Conservation (phyloP, 192 early-diverging fungal genomes). For the Backusella tarrabulga region DNA sequence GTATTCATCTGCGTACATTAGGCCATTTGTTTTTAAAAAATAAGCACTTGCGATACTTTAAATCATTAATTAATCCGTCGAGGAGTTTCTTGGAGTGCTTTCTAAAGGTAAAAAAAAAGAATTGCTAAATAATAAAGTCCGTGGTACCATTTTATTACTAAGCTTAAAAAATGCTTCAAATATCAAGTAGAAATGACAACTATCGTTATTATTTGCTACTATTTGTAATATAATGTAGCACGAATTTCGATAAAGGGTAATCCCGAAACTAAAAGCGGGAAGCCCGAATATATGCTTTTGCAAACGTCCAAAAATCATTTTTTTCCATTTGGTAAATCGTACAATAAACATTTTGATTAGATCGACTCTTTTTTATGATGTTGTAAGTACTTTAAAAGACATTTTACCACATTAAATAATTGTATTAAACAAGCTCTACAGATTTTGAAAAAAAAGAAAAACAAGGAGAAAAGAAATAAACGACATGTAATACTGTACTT, state of each 20-base stretch:
- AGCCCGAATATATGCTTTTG: not conserved
- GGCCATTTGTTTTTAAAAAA: not conserved
- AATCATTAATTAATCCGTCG: not conserved
- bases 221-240: not conserved
- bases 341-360: not conserved
- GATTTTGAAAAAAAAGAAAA: no score
- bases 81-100: not conserved
- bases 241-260: not conserved
- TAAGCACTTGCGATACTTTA: not conserved
- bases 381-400: no score
- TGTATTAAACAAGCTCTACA: no score
- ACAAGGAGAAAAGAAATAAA: no score
- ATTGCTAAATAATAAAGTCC: not conserved
- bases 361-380: no score
- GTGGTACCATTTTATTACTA: no score
- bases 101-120: not conserved
- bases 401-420: no score
- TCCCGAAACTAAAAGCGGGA: not conserved
- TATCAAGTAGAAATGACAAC: not conserved
- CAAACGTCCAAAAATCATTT: not conserved
- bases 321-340: not conserved
- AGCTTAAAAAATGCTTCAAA: not conserved
- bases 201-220: not conserved
- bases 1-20: not conserved
- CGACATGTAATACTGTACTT: no score